Conservation (phyloP, 768 basidiomycete genomes). For the Peribolospora kevripleyi region DNA sequence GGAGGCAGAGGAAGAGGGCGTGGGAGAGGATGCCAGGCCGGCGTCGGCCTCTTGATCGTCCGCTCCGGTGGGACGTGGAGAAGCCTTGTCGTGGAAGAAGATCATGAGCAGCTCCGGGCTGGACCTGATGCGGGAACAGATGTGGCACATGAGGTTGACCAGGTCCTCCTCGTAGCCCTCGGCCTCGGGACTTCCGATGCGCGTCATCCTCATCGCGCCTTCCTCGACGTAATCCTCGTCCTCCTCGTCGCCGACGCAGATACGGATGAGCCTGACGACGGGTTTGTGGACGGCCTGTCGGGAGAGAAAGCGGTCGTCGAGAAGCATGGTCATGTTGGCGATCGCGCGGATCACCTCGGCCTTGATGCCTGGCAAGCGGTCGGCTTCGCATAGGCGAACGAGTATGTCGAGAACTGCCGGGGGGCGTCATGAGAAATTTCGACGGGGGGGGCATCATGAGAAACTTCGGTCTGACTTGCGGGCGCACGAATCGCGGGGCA, state of each 20-base stretch:
- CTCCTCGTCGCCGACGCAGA: conserved; percentile 74
- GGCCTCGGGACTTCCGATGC: background rate
- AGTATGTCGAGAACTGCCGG: conserved; percentile 41
- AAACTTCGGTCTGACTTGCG: too few relatives aligned
- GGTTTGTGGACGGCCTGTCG: conserved; percentile 77
- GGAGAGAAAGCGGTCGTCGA: conserved; percentile 81
- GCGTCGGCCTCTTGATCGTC: conserved; percentile 31
- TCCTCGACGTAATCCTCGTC: conserved; percentile 81
- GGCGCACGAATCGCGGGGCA: too few relatives aligned
- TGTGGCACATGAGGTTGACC: conserved; percentile 69
- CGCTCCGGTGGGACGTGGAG: conserved; percentile 34
- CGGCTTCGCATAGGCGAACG: conserved; percentile 59
- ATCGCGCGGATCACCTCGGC: conserved; percentile 66
- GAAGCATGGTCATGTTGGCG: conserved; percentile 68
- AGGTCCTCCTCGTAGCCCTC: conserved; percentile 27
- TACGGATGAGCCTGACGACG: conserved; percentile 53
- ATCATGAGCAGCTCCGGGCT: conserved; percentile 80
- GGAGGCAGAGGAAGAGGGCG: conserved; percentile 12
- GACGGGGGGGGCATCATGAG: too few relatives aligned
- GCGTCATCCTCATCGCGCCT: conserved; percentile 27
- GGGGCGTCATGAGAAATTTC: too few relatives aligned
- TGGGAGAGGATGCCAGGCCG: conserved; percentile 26
- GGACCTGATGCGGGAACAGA: conserved; percentile 76
- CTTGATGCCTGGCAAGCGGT: conserved; percentile 72
- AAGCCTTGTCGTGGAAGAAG: conserved; percentile 86